Conservation (phyloP, 108 stramenopile species). For the Cylindrotheca closterium region DNA sequence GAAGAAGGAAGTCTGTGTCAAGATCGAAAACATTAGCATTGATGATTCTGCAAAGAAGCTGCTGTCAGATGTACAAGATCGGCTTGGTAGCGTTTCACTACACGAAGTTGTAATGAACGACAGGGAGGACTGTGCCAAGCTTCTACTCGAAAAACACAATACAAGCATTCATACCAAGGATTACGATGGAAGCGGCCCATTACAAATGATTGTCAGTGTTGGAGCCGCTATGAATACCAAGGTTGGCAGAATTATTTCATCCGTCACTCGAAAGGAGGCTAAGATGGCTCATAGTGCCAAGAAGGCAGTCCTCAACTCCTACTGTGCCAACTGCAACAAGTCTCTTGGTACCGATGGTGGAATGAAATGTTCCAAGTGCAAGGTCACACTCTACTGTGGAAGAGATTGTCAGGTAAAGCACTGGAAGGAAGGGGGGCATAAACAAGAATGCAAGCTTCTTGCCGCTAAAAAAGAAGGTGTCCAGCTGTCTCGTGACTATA, state of each 20-base stretch:
- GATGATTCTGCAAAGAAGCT: too few relatives aligned
- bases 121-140: constrained; percentile 35
- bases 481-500: not conserved
- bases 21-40: too few relatives aligned
- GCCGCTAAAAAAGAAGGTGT: not conserved
- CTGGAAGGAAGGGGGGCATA: constrained; percentile 1
- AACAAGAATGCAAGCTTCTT: not conserved
- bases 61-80: constrained; percentile 32
- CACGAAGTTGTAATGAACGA: constrained; percentile 35
- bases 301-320: not conserved
- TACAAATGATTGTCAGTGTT: not conserved
- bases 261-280: not conserved
- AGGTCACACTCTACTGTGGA: constrained; percentile 1
- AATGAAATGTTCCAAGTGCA: not conserved
- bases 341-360: not conserved
- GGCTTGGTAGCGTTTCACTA: constrained; percentile 25
- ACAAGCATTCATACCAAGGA: constrained; percentile 5
- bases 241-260: not conserved
- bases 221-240: not conserved
- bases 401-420: constrained; percentile 7
- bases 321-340: constrained; percentile 4
- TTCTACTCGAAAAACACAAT: constrained; percentile 20
- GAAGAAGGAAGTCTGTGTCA: too few relatives aligned
- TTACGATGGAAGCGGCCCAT: constrained; percentile 10
- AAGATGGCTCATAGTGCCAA: not conserved